A percentile compares a stretch with the other conserved stretches of the same genome.
These are phyloP conservation scores for Arthroderma uncinatum DNA, from an alignment of 2,329 filamentous ascomycete genomes.

Conservation along the genomic window DNA sequence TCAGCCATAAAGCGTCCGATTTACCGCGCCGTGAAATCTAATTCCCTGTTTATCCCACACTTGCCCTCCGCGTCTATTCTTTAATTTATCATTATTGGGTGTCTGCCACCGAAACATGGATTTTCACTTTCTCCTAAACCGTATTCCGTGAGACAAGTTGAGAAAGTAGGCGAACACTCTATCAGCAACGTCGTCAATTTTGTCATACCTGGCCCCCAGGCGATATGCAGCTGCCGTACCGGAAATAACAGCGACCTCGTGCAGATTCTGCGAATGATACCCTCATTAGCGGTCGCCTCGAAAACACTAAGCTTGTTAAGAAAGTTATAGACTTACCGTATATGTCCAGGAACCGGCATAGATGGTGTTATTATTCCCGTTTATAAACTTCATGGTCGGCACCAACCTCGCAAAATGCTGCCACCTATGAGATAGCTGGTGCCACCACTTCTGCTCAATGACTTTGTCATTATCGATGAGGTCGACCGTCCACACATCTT, in stretches of 20 bases:
- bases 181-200: slow-evolving; percentile 25
- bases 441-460: slow-evolving; percentile 51
- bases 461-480: slow-evolving; percentile 47
- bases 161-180: slow-evolving; percentile 27
- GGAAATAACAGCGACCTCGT: slow-evolving; percentile 59
- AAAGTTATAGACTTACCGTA: slow-evolving; percentile 39
- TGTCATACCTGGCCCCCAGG: slow-evolving; percentile 51
- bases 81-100: background rate
- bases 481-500: slow-evolving; percentile 47
- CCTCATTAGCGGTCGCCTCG: background rate
- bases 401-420: slow-evolving; percentile 53
- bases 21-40: background rate
- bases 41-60: background rate
- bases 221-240: slow-evolving; percentile 61
- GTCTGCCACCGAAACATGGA: background rate
- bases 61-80: background rate
- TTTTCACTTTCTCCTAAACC: slow-evolving; percentile 4
- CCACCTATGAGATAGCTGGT: slow-evolving; percentile 50
- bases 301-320: background rate
- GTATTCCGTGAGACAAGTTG: slow-evolving; percentile 10
- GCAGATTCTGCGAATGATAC: slow-evolving; percentile 33
- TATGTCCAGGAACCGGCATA: slow-evolving; percentile 60
- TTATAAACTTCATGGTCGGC: slow-evolving; percentile 60
- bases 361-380: slow-evolving; percentile 51
- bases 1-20: background rate